Conservation (phyloP, 331 rosid species). For the Erythrophleum ivorense region DNA sequence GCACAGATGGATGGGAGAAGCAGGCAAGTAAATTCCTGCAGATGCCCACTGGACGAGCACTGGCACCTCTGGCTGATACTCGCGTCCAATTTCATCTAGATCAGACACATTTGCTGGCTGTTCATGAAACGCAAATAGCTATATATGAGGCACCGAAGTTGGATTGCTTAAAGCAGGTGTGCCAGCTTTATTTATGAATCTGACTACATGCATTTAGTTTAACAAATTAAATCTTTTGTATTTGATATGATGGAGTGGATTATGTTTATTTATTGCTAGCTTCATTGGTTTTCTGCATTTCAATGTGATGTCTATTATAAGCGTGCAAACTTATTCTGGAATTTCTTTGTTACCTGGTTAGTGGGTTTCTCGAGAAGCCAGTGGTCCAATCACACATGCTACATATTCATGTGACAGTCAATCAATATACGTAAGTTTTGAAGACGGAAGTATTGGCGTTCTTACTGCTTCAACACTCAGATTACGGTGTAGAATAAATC, state of each 20-base stretch:
- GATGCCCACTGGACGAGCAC: slow-evolving; percentile 73
- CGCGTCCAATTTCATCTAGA: slow-evolving; percentile 93
- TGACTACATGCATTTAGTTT: slow-evolving; percentile 30
- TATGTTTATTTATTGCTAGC: slow-evolving; percentile 26
- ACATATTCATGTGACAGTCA: slow-evolving; percentile 93
- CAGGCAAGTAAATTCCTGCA: slow-evolving; percentile 77
- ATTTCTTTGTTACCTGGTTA: slow-evolving; percentile 42
- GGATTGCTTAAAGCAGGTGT: slow-evolving; percentile 93
- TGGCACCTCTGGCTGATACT: slow-evolving; percentile 84
- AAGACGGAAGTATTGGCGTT: slow-evolving; percentile 90
- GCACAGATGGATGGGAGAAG: slow-evolving; percentile 95
- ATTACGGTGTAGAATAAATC: slow-evolving; percentile 86
- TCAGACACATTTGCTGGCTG: slow-evolving; percentile 86
- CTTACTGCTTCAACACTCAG: slow-evolving; percentile 83
- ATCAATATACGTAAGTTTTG: slow-evolving; percentile 87
- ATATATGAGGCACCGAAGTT: slow-evolving; percentile 87
- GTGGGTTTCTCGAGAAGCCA: slow-evolving; percentile 82
- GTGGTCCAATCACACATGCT: slow-evolving; percentile 97
- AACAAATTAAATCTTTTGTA: background rate
- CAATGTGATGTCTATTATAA: slow-evolving; percentile 30
- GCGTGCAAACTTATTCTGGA: slow-evolving; percentile 27
- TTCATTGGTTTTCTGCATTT: slow-evolving; percentile 31
- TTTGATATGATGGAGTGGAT: background rate
- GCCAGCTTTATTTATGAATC: slow-evolving; percentile 8
- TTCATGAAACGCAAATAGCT: slow-evolving; percentile 98